Percentiles rank a stretch among this genome's conserved stretches.
Evolutionary conservation across 2,329 filamentous ascomycete species (phyloP).

Genomic region (Blumeria graminis): DNA sequence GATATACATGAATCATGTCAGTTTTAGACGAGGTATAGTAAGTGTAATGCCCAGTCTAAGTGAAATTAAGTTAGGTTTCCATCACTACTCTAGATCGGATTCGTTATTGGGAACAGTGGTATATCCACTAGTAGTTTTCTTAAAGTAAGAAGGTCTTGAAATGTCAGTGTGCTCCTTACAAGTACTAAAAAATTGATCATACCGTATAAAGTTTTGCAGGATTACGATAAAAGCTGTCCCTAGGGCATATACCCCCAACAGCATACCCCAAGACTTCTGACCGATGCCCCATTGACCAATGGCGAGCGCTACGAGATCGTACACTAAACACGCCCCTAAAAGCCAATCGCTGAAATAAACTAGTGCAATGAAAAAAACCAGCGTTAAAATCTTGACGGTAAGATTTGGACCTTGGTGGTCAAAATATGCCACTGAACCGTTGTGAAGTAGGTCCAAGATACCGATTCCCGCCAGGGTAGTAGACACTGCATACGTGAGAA

Average conservation of each 20-base stretch:
- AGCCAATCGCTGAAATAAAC: conserved; percentile 32
- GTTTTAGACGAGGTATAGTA: too few species aligned
- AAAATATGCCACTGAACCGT: conserved; percentile 30
- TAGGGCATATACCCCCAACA: conserved; percentile 26
- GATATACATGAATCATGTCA: too few species aligned
- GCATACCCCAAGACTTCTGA: conserved; percentile 22
- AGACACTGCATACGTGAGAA: conserved; percentile 31
- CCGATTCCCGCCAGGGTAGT: conserved; percentile 37
- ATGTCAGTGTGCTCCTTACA: too few species aligned
- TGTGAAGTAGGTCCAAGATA: conserved; percentile 33
- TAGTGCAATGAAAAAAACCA: conserved; percentile 25
- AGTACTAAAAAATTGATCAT: conserved; percentile 9
- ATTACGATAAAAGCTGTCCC: conserved; percentile 28
- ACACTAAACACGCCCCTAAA: conserved; percentile 32
- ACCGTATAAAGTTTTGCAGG: conserved; percentile 27
- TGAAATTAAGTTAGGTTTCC: too few species aligned
- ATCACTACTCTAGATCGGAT: too few species aligned
- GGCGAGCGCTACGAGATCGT: conserved; percentile 28
- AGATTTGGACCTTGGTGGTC: conserved; percentile 22
- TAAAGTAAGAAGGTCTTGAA: too few species aligned
- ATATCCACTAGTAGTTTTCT: too few species aligned
- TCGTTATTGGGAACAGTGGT: too few species aligned
- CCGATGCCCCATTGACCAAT: conserved; percentile 25
- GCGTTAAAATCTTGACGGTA: conserved; percentile 26
- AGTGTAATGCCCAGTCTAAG: too few species aligned